Conservation (phyloP, 2,329 filamentous ascomycete species). For the Ascochyta fabae region DNA sequence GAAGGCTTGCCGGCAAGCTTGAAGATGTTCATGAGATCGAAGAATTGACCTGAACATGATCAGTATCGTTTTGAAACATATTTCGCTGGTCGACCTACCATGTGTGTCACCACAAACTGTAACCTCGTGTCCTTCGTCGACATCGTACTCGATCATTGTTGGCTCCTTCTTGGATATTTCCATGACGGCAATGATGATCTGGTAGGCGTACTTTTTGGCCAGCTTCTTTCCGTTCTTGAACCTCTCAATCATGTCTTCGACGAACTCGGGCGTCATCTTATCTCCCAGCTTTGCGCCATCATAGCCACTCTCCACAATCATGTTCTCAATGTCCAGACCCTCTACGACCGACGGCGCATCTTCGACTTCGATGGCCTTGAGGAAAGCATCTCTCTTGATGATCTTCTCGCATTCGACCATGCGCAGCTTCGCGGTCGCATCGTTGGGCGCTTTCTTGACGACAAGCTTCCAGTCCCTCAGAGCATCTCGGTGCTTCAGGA, state of each 20-base stretch:
- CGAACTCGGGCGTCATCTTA: conserved; percentile 94
- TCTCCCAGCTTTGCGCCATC: conserved; percentile 80
- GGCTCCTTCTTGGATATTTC: conserved; percentile 90
- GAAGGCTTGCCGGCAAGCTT: conserved; percentile 83
- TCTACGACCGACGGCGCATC: conserved; percentile 93
- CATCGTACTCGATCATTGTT: conserved; percentile 93
- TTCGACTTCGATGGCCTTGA: conserved; percentile 90
- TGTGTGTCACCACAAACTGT: conserved; percentile 98
- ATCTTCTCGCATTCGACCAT: conserved; percentile 93
- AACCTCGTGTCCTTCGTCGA: conserved; percentile 77
- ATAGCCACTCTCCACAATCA: conserved; percentile 81
- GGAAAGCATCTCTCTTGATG: conserved; percentile 89
- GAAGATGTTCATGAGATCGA: conserved; percentile 96
- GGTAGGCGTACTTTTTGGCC: conserved; percentile 95
- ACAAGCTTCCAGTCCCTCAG: conserved; percentile 92
- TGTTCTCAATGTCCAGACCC: conserved; percentile 85
- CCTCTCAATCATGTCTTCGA: conserved; percentile 94
- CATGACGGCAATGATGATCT: conserved; percentile 90
- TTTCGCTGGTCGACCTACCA: conserved; percentile 60
- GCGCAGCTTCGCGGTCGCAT: conserved; percentile 91
- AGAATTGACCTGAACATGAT: conserved; percentile 79
- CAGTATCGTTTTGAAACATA: conserved; percentile 13
- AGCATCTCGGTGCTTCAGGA: conserved; percentile 85
- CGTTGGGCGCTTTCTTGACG: conserved; percentile 82
- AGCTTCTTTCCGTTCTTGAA: conserved; percentile 92